Base-by-base conservation (phyloP, 768 basidiomycete species). In the Serendipita sp. region DNA sequence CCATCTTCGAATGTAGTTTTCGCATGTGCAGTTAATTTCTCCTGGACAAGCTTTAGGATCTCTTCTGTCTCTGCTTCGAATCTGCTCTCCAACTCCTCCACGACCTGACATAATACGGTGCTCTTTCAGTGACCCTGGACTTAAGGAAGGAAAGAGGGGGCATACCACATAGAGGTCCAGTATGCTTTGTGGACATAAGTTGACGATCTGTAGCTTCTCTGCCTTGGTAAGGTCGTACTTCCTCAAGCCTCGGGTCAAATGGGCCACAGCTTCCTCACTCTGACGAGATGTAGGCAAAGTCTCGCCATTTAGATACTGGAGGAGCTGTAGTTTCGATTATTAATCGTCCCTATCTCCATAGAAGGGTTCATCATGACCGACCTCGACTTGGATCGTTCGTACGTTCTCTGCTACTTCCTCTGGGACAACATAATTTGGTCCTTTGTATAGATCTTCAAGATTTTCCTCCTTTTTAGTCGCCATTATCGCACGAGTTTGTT, bases 151-250 rank as follows among this genome's bases (percentile, higher is more conserved):
- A 15, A 63, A 44, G 11, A 27, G 62, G 40, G 65, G 33, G 80
- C 90, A 52, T 67, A 94, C 92, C 64, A 90, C 87, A 70, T 96
- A 94, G 29, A 96, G 82, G 71, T 93, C 90, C 29, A 95, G 90
- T 0, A 84, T 77, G 53, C 83, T 79, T 4, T 82, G 85, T 1
- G 94, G 94, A 0, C 85, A 86, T 3, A 95, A 78, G 70, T 97
- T 96, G n/a, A 91, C 85, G 40, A 96, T 79, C 70, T 94, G 91
- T 2, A 96, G 78, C 70, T 93, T 92, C 77, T 97, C 94, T 2
- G 87, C 83, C 69, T 94, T 96, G 1, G 92, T 94, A 66, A 97
- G 76, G 37, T 81, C 79, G 67, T 83, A 87, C 18, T 81, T 75
- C 1, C 81, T 80, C 8, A 97, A 81, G 44, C 76, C 76, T 64